Evolutionary conservation across 1,139 yeast species (phyloP), one percentile per base, ranked within the genome.

Genomic region (Sugiyamaella xylanicola): DNA sequence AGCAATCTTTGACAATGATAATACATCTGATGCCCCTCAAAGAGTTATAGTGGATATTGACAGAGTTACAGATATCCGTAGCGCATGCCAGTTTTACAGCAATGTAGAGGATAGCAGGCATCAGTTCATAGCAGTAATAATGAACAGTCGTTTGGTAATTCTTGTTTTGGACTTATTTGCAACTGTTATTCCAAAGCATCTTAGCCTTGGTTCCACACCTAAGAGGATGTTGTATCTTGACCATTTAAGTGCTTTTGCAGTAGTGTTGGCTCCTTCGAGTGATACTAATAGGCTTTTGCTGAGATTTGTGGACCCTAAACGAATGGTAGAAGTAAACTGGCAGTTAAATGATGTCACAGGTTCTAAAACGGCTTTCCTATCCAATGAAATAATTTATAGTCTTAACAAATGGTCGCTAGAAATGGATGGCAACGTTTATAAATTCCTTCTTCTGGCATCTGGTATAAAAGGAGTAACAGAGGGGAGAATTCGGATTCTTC

Each of bases 71-170:
- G 52, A 44, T 8, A 40, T 44, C 11, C 51, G 42, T 17, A 51
- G 50, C 21, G 56, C 50, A 4, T 54, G 56, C 25, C 46, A 49
- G 22, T 54, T 54, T 19, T 44, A 17, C 15, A 35, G 43, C 19
- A 36, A 54, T 16, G 27, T 29, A 22, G 52, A 40, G 7, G 45
- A 35, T 21, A 22, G 48, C 22, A 27, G 35, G 15, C 48, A 50
- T 29, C 48, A 50, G 16, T 21, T 50, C 25, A 29, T 77, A 51
- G 77, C 76, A 1, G 66, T 78, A 8, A 65, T 80, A 1, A 68
- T 84, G 56, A 83, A 78, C 50, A 84, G 81, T 59, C 86, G 85
- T 0, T 67, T 83, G 17, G 72, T 76, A 29, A 57, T 77, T 1
- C 69, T 77, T 0, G 65, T 69, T 1, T 57, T 81, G 0, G 68